Percentiles rank a stretch among this genome's conserved stretches.
These are phyloP conservation scores for Vaccinium vitisidaea DNA, from an alignment of 148 eudicot species.

Conservation along the genomic window DNA sequence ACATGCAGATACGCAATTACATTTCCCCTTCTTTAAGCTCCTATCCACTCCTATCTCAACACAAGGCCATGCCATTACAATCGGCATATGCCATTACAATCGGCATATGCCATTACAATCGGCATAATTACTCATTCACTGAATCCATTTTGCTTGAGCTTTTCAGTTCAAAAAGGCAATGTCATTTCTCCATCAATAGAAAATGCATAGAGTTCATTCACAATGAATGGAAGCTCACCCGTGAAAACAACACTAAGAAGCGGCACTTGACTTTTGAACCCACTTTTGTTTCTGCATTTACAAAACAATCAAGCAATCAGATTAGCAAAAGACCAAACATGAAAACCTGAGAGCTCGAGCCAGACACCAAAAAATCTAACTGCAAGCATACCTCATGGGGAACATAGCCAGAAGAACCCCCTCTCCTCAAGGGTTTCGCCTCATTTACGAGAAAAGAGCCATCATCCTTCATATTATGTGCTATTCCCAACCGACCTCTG, in stretches of 20 bases:
- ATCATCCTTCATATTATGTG: slow-evolving; percentile 61
- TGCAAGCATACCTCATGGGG: slow-evolving; percentile 65
- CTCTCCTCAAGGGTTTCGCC: slow-evolving; percentile 61
- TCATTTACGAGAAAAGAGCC: slow-evolving; percentile 36
- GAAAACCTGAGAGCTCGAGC: background rate
- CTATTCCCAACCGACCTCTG: slow-evolving; percentile 61
- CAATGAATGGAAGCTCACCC: slow-evolving; percentile 41
- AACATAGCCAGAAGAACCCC: slow-evolving; percentile 52
- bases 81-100: no score
- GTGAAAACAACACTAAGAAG: slow-evolving; percentile 49
- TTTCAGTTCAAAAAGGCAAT: background rate
- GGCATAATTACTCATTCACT: background rate
- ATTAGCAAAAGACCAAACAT: background rate
- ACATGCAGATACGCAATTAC: background rate
- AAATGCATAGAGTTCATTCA: background rate
- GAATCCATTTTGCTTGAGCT: background rate
- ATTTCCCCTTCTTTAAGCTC: background rate
- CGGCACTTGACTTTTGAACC: slow-evolving; percentile 95
- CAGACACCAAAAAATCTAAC: background rate
- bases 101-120: background rate
- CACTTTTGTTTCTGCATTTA: slow-evolving; percentile 82
- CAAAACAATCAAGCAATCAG: slow-evolving; percentile 9
- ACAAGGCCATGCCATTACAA: background rate
- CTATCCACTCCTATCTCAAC: background rate
- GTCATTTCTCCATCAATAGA: background rate